Evolutionary conservation across 1,139 yeast species (phyloP).

Genomic region (Scheffersomyces stambukii): DNA sequence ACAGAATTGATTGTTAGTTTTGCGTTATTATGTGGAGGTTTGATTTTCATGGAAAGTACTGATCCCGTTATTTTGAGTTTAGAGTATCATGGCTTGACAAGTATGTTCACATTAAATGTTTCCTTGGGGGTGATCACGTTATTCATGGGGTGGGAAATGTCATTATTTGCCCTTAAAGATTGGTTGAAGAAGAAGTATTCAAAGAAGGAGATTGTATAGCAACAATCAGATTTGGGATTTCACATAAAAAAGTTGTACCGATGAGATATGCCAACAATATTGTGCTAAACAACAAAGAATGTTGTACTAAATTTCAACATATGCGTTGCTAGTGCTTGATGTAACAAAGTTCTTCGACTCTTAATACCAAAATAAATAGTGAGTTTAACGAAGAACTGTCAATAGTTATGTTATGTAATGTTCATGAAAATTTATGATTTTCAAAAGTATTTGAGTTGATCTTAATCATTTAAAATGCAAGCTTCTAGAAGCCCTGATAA

Average conservation of each 20-base stretch:
- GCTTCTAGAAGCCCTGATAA: too few species aligned
- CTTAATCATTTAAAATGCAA: too few species aligned
- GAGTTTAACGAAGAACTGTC: too few species aligned
- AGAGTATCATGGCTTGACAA: constrained; percentile 80
- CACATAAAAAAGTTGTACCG: not conserved
- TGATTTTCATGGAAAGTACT: constrained; percentile 87
- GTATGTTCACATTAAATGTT: constrained; percentile 87
- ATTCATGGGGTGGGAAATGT: constrained; percentile 90
- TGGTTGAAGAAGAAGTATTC: constrained; percentile 28
- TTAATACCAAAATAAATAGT: too few species aligned
- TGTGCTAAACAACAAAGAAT: too few species aligned
- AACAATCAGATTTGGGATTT: too few species aligned
- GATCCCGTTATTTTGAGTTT: constrained; percentile 79
- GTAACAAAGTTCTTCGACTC: too few species aligned
- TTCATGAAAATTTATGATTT: too few species aligned
- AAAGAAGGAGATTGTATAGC: constrained; percentile 4
- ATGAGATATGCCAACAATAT: not conserved
- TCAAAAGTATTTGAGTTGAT: too few species aligned
- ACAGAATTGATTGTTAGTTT: constrained; percentile 80
- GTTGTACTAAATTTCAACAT: not conserved
- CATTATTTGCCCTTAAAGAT: constrained; percentile 60
- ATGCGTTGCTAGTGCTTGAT: constrained; percentile 1
- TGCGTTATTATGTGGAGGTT: constrained; percentile 80
- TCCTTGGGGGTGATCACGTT: constrained; percentile 75
- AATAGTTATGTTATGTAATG: too few species aligned